These are phyloP conservation scores for Allomyces javanicus DNA, from an alignment of 192 early-diverging fungal species.

Conservation along the genomic window DNA sequence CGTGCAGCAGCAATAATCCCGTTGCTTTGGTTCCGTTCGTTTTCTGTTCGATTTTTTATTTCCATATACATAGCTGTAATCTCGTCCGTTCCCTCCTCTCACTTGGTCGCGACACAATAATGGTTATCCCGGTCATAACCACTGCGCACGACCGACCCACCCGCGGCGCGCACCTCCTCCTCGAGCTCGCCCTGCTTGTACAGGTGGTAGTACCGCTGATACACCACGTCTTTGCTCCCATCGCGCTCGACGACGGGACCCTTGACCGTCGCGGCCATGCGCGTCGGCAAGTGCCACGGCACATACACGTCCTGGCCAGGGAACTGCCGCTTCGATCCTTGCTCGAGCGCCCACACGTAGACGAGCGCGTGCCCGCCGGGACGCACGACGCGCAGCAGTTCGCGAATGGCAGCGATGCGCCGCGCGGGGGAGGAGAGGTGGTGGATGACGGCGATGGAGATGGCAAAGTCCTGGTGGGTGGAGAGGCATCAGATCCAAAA, in stretches of 20 bases:
- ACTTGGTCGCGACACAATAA: conserved; percentile 42
- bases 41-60: too few relatives aligned
- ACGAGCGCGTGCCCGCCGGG: conserved; percentile 52
- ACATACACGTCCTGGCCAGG: conserved; percentile 79
- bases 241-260: conserved; percentile 13
- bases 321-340: conserved; percentile 59
- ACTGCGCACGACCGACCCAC: conserved; percentile 31
- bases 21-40: too few relatives aligned
- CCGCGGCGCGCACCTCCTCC: conserved; percentile 30
- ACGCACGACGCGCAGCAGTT: conserved; percentile 55
- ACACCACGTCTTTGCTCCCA: conserved; percentile 5
- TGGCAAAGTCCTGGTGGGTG: conserved; percentile 59
- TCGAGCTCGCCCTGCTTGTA: conserved; percentile 76
- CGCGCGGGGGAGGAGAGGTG: conserved; percentile 69
- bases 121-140: conserved; percentile 95
- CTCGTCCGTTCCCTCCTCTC: too few relatives aligned
- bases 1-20: too few relatives aligned
- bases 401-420: conserved; percentile 45
- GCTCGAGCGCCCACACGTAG: conserved; percentile 96
- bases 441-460: conserved; percentile 92
- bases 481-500: not conserved
- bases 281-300: conserved; percentile 61
- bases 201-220: conserved; percentile 70
- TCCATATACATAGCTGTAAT: too few relatives aligned
- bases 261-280: conserved; percentile 13